Evolutionary conservation across 2,329 filamentous ascomycete genomes (phyloP).

Genomic region (Penicillium sp.): DNA sequence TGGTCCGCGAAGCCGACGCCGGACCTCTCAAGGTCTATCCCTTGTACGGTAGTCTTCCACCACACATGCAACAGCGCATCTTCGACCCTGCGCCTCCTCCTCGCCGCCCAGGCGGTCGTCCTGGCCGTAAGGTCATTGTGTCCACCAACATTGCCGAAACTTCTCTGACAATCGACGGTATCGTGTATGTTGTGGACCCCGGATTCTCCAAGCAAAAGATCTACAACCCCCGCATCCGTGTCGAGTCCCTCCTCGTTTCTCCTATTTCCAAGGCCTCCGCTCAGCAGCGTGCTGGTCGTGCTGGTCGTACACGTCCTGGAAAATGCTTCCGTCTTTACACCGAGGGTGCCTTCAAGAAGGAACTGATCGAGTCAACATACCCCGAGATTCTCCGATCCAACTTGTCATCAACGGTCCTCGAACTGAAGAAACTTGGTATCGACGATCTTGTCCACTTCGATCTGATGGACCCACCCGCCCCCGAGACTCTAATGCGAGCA

Average conservation of each 20-base stretch:
- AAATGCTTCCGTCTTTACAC: constrained; percentile 98
- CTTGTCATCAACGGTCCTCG: constrained; percentile 87
- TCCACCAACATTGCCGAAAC: constrained; percentile 99
- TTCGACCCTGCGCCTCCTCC: constrained; percentile 83
- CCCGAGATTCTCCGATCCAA: constrained; percentile 95
- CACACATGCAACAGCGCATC: constrained; percentile 88
- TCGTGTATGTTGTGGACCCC: constrained; percentile 98
- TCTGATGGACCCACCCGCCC: constrained; percentile 95
- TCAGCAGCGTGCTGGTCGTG: constrained; percentile 96
- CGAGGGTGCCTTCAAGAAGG: constrained; percentile 92
- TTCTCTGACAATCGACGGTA: constrained; percentile 94
- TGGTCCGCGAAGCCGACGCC: constrained; percentile 84
- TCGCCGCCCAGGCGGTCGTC: constrained; percentile 68
- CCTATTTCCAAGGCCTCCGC: constrained; percentile 97
- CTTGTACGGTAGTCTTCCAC: constrained; percentile 88
- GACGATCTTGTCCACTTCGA: constrained; percentile 97
- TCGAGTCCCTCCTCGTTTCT: constrained; percentile 95
- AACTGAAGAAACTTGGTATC: constrained; percentile 94
- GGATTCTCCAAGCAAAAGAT: constrained; percentile 99
- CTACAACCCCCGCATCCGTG: constrained; percentile 93
- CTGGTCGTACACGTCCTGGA: constrained; percentile 94
- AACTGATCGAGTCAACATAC: constrained; percentile 95
- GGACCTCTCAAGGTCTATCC: constrained; percentile 89
- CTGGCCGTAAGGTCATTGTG: constrained; percentile 90
- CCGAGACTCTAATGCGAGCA: constrained; percentile 96